These are phyloP conservation scores for Dryadomyces sulphureus DNA, from an alignment of 2,329 filamentous ascomycete species.

Conservation along the genomic window DNA sequence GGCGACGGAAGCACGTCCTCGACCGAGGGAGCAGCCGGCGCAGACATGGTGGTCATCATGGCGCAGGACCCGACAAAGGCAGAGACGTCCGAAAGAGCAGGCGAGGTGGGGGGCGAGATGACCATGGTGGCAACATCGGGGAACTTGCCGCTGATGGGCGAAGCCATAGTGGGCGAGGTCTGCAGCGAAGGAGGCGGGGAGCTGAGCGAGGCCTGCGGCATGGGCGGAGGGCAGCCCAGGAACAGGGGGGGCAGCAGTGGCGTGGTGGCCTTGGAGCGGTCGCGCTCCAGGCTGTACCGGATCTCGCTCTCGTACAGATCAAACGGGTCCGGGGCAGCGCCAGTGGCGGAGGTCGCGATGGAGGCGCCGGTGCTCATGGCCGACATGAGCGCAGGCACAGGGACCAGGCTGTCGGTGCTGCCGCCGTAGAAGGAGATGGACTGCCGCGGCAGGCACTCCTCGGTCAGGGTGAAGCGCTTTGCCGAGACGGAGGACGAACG, in stretches of 20 bases:
- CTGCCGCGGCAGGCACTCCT: conserved; percentile 42
- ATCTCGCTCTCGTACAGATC: conserved; percentile 32
- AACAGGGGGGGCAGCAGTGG: conserved; percentile 75
- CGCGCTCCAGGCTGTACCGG: conserved; percentile 39
- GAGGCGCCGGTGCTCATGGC: not conserved
- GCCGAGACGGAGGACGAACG: conserved; percentile 65
- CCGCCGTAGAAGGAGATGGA: conserved; percentile 49
- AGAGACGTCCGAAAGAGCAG: not conserved
- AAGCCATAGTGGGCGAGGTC: conserved; percentile 30
- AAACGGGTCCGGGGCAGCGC: conserved; percentile 21
- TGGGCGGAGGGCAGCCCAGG: conserved; percentile 29
- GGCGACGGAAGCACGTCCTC: conserved; percentile 38
- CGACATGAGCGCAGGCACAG: not conserved
- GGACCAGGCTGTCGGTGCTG: conserved; percentile 34
- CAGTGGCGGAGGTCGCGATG: not conserved
- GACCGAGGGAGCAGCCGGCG: not conserved
- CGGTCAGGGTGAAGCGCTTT: conserved; percentile 24
- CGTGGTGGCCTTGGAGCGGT: conserved; percentile 53
- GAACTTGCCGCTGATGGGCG: not conserved
- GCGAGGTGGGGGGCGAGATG: not conserved
- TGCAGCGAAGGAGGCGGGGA: conserved; percentile 72
- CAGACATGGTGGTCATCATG: conserved; percentile 9
- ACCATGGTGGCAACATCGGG: not conserved
- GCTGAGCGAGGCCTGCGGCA: conserved; percentile 16
- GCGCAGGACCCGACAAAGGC: not conserved